These are phyloP conservation scores for Rutstroemia sp. DNA, from an alignment of 2,329 filamentous ascomycete genomes.

Conservation along the genomic window DNA sequence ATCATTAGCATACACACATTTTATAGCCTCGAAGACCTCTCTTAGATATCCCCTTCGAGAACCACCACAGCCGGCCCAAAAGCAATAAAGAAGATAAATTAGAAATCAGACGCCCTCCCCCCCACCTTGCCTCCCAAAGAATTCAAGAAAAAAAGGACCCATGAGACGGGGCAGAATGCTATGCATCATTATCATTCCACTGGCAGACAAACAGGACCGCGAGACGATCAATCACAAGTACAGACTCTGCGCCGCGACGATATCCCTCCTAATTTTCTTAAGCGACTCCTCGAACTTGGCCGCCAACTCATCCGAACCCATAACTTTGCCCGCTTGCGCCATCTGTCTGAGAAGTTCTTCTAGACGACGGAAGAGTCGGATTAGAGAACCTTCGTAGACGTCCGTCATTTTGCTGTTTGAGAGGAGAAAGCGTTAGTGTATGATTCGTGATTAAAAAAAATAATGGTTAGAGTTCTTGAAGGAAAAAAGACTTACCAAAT, in stretches of 20 bases:
- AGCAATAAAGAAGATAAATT: no score
- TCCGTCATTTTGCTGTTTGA: slow-evolving; percentile 88
- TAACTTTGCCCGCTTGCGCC: slow-evolving; percentile 91
- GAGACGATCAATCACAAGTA: slow-evolving; percentile 52
- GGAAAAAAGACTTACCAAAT: slow-evolving; percentile 68
- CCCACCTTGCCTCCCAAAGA: no score
- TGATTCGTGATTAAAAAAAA: not conserved
- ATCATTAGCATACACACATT: no score
- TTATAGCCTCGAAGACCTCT: no score
- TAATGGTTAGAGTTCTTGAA: not conserved
- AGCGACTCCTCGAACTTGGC: slow-evolving; percentile 86
- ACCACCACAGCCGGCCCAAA: no score
- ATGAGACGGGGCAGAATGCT: no score
- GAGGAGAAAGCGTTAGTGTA: not conserved
- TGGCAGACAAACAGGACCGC: no score
- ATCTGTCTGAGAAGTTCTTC: slow-evolving; percentile 94
- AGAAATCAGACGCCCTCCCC: no score
- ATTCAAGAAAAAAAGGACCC: no score
- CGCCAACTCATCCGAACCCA: slow-evolving; percentile 92
- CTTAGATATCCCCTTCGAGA: no score
- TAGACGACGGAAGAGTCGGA: slow-evolving; percentile 88
- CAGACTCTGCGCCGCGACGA: slow-evolving; percentile 89
- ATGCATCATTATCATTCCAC: no score
- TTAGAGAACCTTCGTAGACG: slow-evolving; percentile 92
- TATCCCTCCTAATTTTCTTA: slow-evolving; percentile 80